Evolutionary conservation across 345 rosid genomes (phyloP).

Genomic region (Eucalyptus cloeziana): DNA sequence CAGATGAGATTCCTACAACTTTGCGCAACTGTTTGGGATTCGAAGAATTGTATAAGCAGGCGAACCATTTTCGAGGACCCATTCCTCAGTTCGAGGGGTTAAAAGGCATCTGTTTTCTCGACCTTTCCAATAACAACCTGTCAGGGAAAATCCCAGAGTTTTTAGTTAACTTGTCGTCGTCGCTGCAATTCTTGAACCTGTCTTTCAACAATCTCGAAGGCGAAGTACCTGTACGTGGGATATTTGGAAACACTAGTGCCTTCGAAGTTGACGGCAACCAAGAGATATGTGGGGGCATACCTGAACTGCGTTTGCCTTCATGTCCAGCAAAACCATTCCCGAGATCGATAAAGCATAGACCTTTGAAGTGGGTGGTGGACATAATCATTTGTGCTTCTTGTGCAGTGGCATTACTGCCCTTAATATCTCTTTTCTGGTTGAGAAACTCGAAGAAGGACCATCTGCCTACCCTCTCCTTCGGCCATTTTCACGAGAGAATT

Average conservation of each 20-base stretch:
- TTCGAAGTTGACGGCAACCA: no score
- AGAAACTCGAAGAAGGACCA: not conserved
- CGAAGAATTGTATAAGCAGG: not conserved
- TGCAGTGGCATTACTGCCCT: not conserved
- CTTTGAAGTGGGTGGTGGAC: not conserved
- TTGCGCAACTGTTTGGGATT: conserved; percentile 1
- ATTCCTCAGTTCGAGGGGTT: not conserved
- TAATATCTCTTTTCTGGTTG: not conserved
- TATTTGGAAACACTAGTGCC: no score
- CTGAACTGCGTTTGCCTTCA: no score
- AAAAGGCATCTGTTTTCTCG: not conserved
- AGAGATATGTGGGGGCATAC: no score
- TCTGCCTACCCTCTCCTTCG: not conserved
- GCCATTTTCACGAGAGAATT: not conserved
- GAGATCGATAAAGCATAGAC: not conserved
- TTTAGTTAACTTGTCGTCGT: no score
- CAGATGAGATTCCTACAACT: not conserved
- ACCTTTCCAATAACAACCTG: conserved; percentile 4
- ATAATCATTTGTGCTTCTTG: not conserved
- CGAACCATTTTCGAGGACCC: not conserved
- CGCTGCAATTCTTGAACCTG: no score
- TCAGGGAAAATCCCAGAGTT: not conserved
- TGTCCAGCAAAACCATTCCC: no score
- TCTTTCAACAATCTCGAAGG: no score
- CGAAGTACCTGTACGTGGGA: no score